phyloP scores from a whole-genome alignment of 1,284 basidiomycete genomes.

The Naganishia albida region DNA sequence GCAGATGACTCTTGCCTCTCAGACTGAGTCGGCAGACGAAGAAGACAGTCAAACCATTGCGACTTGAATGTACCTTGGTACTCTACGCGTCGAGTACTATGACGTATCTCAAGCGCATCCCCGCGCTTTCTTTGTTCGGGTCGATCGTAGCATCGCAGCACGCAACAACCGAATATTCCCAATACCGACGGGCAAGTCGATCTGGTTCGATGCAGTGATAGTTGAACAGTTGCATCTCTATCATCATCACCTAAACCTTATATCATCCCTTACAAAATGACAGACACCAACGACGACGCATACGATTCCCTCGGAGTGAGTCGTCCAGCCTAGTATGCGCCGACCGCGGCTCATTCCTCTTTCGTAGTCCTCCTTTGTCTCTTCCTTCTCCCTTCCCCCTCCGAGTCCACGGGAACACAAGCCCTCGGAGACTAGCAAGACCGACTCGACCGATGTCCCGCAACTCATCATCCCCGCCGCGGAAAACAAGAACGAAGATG shows the following conservation, averaged over 20 bases:
- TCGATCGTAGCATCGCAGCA: neutral
- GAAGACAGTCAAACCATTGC: too few species aligned
- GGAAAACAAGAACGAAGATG: constrained; percentile 31
- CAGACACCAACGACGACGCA: constrained; percentile 11
- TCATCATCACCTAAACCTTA: neutral
- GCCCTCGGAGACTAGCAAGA: constrained; percentile 19
- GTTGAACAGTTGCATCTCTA: too few species aligned
- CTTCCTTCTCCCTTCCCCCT: constrained; percentile 49
- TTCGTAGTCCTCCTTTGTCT: constrained; percentile 46
- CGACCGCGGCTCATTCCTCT: neutral
- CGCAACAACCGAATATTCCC: constrained; percentile 12
- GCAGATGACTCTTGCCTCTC: neutral
- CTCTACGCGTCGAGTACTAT: neutral
- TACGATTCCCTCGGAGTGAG: constrained; percentile 31
- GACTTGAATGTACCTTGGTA: too few species aligned
- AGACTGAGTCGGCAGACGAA: neutral
- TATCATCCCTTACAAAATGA: neutral
- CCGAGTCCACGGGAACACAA: constrained; percentile 36
- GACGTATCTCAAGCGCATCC: neutral
- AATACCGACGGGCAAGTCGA: neutral
- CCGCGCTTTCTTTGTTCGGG: constrained; percentile 1
- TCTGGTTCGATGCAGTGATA: neutral
- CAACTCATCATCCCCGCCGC: constrained; percentile 27
- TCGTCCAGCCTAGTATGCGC: neutral
- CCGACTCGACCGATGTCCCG: constrained; percentile 10